Conservation (phyloP, 768 basidiomycete species). For the Amanita rubescens region DNA sequence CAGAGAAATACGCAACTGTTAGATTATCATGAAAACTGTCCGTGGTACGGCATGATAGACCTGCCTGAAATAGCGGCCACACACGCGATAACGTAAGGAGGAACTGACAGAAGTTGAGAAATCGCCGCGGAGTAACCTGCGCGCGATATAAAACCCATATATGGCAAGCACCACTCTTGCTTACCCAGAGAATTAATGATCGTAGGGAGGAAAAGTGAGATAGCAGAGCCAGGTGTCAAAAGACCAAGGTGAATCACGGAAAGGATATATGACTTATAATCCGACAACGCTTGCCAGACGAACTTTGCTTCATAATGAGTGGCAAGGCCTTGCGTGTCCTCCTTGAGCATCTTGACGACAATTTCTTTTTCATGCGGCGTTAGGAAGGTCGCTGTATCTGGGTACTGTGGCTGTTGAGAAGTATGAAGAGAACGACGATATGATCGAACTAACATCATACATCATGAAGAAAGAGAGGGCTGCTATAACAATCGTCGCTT, state of each 20-base stretch:
- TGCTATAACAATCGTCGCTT: constrained; percentile 33
- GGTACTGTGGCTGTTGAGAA: constrained; percentile 29
- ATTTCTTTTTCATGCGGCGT: constrained; percentile 33
- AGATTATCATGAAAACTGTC: not conserved
- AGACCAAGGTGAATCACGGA: constrained; percentile 35
- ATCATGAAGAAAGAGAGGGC: constrained; percentile 41
- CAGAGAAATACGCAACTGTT: constrained; percentile 32
- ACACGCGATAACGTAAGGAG: constrained; percentile 42
- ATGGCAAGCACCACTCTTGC: not conserved
- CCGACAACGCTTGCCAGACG: constrained; percentile 40
- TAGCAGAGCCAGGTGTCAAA: constrained; percentile 36
- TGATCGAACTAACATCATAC: constrained; percentile 35
- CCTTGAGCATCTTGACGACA: constrained; percentile 34
- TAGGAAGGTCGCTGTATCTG: constrained; percentile 51
- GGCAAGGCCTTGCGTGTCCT: constrained; percentile 36
- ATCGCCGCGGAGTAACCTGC: constrained; percentile 38
- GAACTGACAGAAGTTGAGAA: constrained; percentile 45
- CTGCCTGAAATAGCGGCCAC: constrained; percentile 29
- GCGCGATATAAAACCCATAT: not conserved
- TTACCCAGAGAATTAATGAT: constrained; percentile 37
- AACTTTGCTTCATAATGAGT: constrained; percentile 39
- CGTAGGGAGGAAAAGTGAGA: constrained; percentile 43
- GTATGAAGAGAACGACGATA: not conserved
- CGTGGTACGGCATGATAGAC: not conserved
- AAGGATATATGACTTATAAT: constrained; percentile 38